A percentile compares a stretch with the other conserved stretches of the same genome.
Evolutionary conservation across 192 early-diverging fungal genomes (phyloP).

Genomic region (Mortierella antarctica): DNA sequence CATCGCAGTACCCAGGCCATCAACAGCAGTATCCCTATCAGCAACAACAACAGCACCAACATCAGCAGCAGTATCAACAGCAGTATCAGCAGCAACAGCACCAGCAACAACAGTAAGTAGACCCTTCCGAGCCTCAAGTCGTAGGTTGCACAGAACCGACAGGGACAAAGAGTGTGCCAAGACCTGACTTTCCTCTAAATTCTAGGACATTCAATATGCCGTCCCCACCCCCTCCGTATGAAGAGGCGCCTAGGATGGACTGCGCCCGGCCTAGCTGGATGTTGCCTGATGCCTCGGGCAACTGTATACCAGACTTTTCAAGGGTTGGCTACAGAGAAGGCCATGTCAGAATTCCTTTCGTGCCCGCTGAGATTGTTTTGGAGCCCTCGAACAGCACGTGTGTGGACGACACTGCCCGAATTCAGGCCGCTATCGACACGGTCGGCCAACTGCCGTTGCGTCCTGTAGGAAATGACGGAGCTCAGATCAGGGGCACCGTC

Average conservation of each 20-base stretch:
- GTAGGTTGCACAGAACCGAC: no score
- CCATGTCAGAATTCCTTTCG: conserved; percentile 32
- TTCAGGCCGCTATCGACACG: conserved; percentile 37
- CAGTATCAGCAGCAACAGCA: no score
- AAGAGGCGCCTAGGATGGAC: no score
- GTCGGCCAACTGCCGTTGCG: conserved; percentile 23
- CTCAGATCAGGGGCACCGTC: conserved; percentile 40
- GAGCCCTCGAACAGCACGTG: conserved; percentile 30
- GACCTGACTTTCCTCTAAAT: no score
- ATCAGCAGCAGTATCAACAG: no score
- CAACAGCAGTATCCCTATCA: background rate
- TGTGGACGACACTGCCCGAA: conserved; percentile 32
- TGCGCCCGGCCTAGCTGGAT: background rate
- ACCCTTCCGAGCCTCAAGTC: no score
- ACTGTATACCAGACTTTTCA: conserved; percentile 44
- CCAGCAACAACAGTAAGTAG: no score
- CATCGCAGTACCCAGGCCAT: conserved; percentile 23
- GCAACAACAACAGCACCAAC: no score
- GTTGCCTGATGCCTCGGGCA: conserved; percentile 16
- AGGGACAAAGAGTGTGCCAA: no score
- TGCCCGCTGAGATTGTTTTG: conserved; percentile 41
- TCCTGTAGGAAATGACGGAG: conserved; percentile 27
- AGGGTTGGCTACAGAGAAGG: conserved; percentile 49
- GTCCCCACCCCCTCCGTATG: no score
- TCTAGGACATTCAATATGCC: no score